phyloP scores from a whole-genome alignment of 2,329 filamentous ascomycete genomes.

The Colletotrichum zoysiae region DNA sequence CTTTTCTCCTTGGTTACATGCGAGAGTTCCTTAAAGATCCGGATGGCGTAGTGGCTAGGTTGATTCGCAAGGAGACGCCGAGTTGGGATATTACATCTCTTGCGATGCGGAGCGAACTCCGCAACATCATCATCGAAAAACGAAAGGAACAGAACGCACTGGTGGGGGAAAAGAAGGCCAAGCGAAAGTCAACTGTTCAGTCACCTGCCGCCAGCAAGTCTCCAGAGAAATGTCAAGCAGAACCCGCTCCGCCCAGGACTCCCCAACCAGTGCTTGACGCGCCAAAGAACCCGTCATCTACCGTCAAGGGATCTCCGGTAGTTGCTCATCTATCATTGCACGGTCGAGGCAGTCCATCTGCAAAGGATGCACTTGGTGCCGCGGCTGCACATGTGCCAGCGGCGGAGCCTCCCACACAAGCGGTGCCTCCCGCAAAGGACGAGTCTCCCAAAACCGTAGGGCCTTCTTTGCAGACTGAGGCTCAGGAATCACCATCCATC shows the following conservation, averaged over 20 bases:
- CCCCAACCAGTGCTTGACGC: constrained; percentile 35
- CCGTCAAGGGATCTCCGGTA: constrained; percentile 29
- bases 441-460: neutral
- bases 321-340: neutral
- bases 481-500: neutral
- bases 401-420: neutral
- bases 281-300: constrained; percentile 38
- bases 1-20: constrained; percentile 88
- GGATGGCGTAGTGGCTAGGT: constrained; percentile 73
- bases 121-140: constrained; percentile 73
- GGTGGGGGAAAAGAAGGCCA: constrained; percentile 54
- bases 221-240: constrained; percentile 3
- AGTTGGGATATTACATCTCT: constrained; percentile 68
- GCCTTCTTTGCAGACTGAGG: neutral
- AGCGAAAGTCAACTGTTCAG: constrained; percentile 49
- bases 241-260: constrained; percentile 25
- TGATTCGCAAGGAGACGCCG: constrained; percentile 70
- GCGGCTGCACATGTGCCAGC: neutral
- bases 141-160: constrained; percentile 68
- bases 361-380: neutral
- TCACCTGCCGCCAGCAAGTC: constrained; percentile 34
- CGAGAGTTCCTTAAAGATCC: constrained; percentile 84
- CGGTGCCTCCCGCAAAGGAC: neutral
- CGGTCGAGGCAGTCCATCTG: constrained; percentile 3
- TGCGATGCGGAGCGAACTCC: constrained; percentile 73